A percentile compares a stretch with the other conserved stretches of the same genome.
Conservation (phyloP, 352 stramenopile genomes). For the Pelagophyceae sp. region DNA sequence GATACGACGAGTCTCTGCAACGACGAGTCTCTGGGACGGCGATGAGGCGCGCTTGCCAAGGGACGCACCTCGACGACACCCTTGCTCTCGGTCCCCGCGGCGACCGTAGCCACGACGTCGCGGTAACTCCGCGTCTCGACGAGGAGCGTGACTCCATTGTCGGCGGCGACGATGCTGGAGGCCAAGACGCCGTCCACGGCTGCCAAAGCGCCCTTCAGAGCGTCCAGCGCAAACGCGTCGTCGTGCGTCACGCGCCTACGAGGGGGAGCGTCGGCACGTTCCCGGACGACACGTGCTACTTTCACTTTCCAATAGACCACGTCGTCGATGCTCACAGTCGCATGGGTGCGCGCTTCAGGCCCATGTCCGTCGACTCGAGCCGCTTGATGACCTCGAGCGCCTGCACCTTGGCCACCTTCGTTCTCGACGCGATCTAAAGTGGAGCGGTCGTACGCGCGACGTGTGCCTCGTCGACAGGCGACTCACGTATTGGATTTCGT, state of each 20-base stretch:
- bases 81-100: background rate
- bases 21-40: no score
- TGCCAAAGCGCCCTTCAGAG: slow-evolving; percentile 27
- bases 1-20: no score
- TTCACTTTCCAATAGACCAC: no score
- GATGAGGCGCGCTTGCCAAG: no score
- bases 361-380: slow-evolving; percentile 76
- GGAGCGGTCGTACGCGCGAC: no score
- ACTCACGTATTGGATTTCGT: background rate
- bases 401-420: slow-evolving; percentile 86
- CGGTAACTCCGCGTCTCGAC: background rate
- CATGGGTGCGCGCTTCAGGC: slow-evolving; percentile 93
- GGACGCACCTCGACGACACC: background rate
- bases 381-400: slow-evolving; percentile 90
- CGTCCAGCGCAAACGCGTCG: slow-evolving; percentile 28
- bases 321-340: no score
- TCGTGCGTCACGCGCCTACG: slow-evolving; percentile 56
- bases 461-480: background rate
- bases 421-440: slow-evolving; percentile 71
- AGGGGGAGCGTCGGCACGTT: no score
- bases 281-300: no score
- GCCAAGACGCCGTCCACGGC: slow-evolving; percentile 7
- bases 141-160: background rate
- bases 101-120: background rate
- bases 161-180: background rate